phyloP scores from a whole-genome alignment of 176 grass and related monocot genomes.

The Oryza australiensis region DNA sequence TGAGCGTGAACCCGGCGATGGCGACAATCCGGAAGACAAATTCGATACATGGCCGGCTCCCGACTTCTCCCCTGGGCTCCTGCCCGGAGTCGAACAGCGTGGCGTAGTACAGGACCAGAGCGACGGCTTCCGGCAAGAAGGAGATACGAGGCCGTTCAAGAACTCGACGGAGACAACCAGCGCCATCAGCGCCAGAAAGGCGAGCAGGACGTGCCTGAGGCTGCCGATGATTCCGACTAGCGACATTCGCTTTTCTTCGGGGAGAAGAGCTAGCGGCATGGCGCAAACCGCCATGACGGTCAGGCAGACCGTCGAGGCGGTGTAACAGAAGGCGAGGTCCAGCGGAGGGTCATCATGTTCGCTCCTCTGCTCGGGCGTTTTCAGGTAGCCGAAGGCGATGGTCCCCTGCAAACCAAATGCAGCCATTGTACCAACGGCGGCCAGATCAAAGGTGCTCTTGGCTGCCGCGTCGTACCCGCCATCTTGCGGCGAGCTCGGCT shows the following conservation, averaged over 20 bases:
- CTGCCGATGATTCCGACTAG: neutral
- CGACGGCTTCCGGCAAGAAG: neutral
- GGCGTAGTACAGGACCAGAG: neutral
- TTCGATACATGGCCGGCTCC: neutral
- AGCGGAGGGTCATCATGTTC: constrained; percentile 1
- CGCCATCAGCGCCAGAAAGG: neutral
- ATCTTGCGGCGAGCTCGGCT: neutral
- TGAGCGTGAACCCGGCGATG: neutral
- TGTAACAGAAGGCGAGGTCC: constrained; percentile 5
- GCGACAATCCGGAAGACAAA: neutral
- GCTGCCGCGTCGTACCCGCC: neutral
- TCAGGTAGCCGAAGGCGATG: constrained; percentile 31
- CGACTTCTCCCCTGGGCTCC: neutral
- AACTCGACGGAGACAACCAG: constrained; percentile 23
- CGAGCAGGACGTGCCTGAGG: neutral
- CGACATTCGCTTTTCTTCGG: neutral
- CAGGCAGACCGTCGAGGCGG: neutral
- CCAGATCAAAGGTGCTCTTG: constrained; percentile 10
- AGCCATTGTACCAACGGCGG: neutral
- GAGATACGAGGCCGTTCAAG: constrained; percentile 10
- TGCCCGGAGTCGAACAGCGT: neutral
- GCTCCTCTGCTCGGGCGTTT: neutral
- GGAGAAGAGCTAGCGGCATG: neutral
- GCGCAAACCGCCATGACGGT: constrained; percentile 1
- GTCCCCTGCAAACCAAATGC: constrained; percentile 17